Conservation (phyloP, 495 filamentous ascomycete genomes). For the Xylaria telfairii region DNA sequence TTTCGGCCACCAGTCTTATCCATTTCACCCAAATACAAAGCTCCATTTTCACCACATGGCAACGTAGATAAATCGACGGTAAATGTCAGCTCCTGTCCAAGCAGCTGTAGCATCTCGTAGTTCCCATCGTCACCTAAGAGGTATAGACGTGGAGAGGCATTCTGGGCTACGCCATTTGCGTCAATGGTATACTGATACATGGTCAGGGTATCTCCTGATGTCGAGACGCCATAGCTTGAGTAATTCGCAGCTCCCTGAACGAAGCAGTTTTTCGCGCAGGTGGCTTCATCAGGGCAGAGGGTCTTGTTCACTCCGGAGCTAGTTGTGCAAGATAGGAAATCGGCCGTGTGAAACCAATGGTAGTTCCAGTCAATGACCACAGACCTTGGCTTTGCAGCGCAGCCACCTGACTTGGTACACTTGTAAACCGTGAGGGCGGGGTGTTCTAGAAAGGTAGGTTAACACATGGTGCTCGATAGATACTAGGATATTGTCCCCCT, state of each 20-base stretch:
- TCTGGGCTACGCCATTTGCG: slow-evolving; percentile 41
- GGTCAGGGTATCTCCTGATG: slow-evolving; percentile 59
- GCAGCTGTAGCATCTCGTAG: slow-evolving; percentile 66
- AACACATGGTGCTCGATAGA: not conserved
- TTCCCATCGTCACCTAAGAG: slow-evolving; percentile 55
- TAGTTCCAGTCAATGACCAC: slow-evolving; percentile 72
- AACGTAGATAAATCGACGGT: slow-evolving; percentile 70
- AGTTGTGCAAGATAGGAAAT: slow-evolving; percentile 62
- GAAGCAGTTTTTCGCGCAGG: slow-evolving; percentile 62
- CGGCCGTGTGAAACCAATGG: slow-evolving; percentile 63
- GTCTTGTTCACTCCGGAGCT: slow-evolving; percentile 51
- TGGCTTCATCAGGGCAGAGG: slow-evolving; percentile 58
- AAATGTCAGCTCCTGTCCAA: slow-evolving; percentile 71
- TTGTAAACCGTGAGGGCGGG: slow-evolving; percentile 63
- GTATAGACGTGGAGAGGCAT: slow-evolving; percentile 67
- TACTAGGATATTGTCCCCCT: not conserved
- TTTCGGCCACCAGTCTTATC: slow-evolving; percentile 64
- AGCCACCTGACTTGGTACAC: slow-evolving; percentile 59
- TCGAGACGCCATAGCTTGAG: slow-evolving; percentile 61
- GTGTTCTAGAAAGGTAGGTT: slow-evolving; percentile 45
- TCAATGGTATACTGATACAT: slow-evolving; percentile 62
- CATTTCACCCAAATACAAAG: slow-evolving; percentile 73
- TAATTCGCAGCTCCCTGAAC: slow-evolving; percentile 69
- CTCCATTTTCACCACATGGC: slow-evolving; percentile 75
- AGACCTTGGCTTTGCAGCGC: slow-evolving; percentile 56